Conservation (phyloP, 805 yeast genomes). For the Nakazawaea ambrosiae region DNA sequence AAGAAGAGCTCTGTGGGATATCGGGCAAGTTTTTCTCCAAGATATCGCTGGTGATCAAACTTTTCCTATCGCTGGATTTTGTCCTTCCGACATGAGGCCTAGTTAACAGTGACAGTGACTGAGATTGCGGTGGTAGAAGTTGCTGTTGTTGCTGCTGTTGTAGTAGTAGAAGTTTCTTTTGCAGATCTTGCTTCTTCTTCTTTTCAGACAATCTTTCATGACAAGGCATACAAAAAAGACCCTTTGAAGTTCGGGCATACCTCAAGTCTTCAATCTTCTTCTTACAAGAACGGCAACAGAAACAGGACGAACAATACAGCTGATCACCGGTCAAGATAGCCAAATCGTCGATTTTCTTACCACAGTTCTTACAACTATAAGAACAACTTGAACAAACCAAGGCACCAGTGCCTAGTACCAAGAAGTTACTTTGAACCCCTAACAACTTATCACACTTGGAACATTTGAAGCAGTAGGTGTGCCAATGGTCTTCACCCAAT, state of each 20-base stretch:
- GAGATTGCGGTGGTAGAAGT: neutral
- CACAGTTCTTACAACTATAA: constrained; percentile 82
- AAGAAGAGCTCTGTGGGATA: constrained; percentile 1
- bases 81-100: constrained; percentile 19
- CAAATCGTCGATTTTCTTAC: constrained; percentile 81
- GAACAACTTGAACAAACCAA: constrained; percentile 87
- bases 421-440: constrained; percentile 83
- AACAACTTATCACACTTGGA: constrained; percentile 72
- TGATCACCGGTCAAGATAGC: constrained; percentile 94
- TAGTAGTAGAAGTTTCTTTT: constrained; percentile 21
- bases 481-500: constrained; percentile 87
- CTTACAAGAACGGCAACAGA: constrained; percentile 84
- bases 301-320: constrained; percentile 88
- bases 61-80: constrained; percentile 1
- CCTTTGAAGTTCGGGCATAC: constrained; percentile 90
- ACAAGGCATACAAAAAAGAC: constrained; percentile 88
- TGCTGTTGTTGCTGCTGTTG: constrained; percentile 23
- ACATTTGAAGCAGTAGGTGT: constrained; percentile 85
- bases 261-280: constrained; percentile 78
- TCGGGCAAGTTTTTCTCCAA: constrained; percentile 10
- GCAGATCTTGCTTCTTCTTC: constrained; percentile 56
- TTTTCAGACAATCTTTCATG: constrained; percentile 77
- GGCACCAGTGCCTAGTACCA: constrained; percentile 89
- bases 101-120: too few relatives aligned
- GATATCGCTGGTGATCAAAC: neutral